Evolutionary conservation across 1,284 basidiomycete species (phyloP).

Genomic region (Melampsora larici-populina): DNA sequence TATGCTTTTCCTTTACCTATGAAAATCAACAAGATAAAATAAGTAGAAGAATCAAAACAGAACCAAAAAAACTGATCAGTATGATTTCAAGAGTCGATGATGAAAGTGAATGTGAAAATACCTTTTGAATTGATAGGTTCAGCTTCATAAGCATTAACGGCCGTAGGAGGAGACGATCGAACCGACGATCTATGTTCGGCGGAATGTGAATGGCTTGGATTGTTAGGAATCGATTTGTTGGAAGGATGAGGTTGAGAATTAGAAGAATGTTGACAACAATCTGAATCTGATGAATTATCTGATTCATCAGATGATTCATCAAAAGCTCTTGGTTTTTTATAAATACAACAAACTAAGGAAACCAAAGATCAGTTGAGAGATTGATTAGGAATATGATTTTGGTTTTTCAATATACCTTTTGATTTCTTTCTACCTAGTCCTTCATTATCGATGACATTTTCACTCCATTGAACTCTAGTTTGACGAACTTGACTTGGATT

Average conservation of each 20-base stretch:
- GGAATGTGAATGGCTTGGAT: neutral
- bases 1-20: too few species aligned
- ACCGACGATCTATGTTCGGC: neutral
- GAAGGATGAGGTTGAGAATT: neutral
- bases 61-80: too few species aligned
- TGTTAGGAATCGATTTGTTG: neutral
- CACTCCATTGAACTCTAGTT: constrained; percentile 65
- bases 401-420: constrained; percentile 70
- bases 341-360: constrained; percentile 75
- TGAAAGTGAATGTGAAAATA: neutral
- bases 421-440: constrained; percentile 72
- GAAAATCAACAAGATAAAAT: too few species aligned
- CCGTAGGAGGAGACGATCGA: constrained; percentile 2
- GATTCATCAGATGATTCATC: constrained; percentile 69
- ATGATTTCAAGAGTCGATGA: too few species aligned
- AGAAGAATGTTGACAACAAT: constrained; percentile 21
- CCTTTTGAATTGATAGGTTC: constrained; percentile 30
- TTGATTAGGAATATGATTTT: too few species aligned
- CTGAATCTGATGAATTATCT: constrained; percentile 54
- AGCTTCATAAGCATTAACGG: constrained; percentile 26
- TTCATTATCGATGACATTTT: constrained; percentile 80
- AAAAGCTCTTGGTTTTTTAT: constrained; percentile 71
- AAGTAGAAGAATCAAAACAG: too few species aligned
- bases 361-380: too few species aligned
- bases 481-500: neutral